Conservation (phyloP, 106 monocot genomes). For the Cymbidium sinense region DNA sequence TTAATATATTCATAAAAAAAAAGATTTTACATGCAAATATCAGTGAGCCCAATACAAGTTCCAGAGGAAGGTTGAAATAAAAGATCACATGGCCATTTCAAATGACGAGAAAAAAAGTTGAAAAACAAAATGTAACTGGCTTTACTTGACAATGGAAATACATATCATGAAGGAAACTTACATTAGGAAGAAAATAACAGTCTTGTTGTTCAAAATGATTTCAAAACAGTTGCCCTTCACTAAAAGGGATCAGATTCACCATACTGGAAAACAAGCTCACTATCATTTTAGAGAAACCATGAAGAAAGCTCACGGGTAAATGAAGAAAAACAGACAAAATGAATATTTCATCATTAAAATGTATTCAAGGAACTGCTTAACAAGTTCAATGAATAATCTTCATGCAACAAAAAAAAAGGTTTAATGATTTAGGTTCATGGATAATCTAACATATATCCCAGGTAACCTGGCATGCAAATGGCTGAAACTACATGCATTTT, state of each 20-base stretch:
- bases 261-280: not conserved
- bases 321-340: not conserved
- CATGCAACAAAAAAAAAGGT: not conserved
- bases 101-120: not conserved
- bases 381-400: not conserved
- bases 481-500: not conserved
- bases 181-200: not conserved
- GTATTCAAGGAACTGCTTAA: not conserved
- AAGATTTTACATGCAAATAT: not conserved
- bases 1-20: not conserved
- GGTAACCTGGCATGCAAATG: not conserved
- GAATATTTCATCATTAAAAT: not conserved
- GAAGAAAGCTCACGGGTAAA: not conserved
- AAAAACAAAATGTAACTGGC: not conserved
- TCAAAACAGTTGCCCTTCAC: not conserved
- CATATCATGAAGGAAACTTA: not conserved
- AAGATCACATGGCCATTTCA: not conserved
- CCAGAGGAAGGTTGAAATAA: not conserved
- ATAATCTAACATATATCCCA: not conserved
- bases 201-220: not conserved
- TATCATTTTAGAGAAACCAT: not conserved
- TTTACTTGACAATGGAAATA: not conserved
- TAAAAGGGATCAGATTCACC: not conserved
- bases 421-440: not conserved
- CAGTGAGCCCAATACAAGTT: not conserved